Evolutionary conservation across 2,329 filamentous ascomycete species (phyloP).

Genomic region (Aspergillus sp.): DNA sequence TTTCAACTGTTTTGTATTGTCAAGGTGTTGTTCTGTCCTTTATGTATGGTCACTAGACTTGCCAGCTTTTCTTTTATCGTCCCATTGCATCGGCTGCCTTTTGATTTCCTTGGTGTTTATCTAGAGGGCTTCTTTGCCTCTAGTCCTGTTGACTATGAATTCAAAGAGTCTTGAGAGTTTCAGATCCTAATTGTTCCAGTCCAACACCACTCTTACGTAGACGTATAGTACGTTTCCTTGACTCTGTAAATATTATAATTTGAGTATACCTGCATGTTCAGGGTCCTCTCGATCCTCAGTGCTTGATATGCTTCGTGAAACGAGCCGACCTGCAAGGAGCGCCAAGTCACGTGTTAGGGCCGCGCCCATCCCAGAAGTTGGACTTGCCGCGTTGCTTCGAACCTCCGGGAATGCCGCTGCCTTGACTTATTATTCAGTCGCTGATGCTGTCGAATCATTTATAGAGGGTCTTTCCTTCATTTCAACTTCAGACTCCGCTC

Average conservation of each 20-base stretch:
- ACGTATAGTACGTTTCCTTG: too few relatives aligned
- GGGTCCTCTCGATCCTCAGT: too few relatives aligned
- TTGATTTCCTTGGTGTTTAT: slow-evolving; percentile 16
- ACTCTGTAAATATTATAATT: background rate
- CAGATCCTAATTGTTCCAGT: too few relatives aligned
- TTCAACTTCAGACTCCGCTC: background rate
- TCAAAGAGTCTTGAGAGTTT: background rate
- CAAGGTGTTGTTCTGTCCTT: slow-evolving; percentile 31
- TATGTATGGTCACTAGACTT: slow-evolving; percentile 30
- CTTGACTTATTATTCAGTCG: slow-evolving; percentile 8
- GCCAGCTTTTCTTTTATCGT: slow-evolving; percentile 27
- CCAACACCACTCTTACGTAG: too few relatives aligned
- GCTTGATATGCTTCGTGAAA: background rate
- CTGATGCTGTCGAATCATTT: slow-evolving; percentile 18
- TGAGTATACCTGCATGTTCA: background rate
- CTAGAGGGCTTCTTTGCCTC: background rate
- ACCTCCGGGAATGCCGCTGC: background rate
- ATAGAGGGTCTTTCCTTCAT: slow-evolving; percentile 16
- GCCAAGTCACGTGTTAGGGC: slow-evolving; percentile 14
- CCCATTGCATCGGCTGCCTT: background rate
- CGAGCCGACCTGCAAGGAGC: slow-evolving; percentile 4
- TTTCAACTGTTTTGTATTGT: slow-evolving; percentile 35
- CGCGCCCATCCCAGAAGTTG: slow-evolving; percentile 9
- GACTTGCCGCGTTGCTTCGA: slow-evolving; percentile 3
- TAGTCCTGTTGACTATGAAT: background rate